Evolutionary conservation across 352 stramenopile species (phyloP).

Genomic region (Blastocystis sp.): DNA sequence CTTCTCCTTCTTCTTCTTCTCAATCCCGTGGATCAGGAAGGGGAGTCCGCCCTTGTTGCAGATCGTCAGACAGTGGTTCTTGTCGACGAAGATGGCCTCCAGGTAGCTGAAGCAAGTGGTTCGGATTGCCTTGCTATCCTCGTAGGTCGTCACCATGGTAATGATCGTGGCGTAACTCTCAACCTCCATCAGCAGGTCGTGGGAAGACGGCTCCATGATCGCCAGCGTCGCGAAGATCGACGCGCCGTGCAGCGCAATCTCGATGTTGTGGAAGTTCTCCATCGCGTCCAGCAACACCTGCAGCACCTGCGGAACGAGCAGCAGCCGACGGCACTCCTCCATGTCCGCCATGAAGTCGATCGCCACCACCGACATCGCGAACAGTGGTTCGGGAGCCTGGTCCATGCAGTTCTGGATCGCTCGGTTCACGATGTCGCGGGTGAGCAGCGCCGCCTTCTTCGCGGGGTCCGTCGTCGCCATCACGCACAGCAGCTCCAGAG

Average conservation of each 20-base stretch:
- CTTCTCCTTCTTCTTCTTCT: constrained; percentile 54
- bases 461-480: constrained; percentile 22
- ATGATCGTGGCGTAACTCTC: constrained; percentile 65
- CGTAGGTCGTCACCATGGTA: constrained; percentile 25
- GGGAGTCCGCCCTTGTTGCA: constrained; percentile 37
- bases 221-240: constrained; percentile 54
- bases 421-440: constrained; percentile 59
- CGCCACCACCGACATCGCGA: constrained; percentile 35
- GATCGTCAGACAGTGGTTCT: constrained; percentile 59
- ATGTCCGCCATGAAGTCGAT: constrained; percentile 64
- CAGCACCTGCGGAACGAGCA: constrained; percentile 40
- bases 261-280: constrained; percentile 52
- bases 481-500: constrained; percentile 50
- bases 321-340: constrained; percentile 52
- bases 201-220: constrained; percentile 18
- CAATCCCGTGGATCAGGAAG: constrained; percentile 21
- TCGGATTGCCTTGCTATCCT: constrained; percentile 53
- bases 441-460: constrained; percentile 53
- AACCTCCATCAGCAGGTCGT: constrained; percentile 63
- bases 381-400: constrained; percentile 63
- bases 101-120: constrained; percentile 62
- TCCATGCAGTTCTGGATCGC: constrained; percentile 68
- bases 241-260: constrained; percentile 41
- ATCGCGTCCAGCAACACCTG: constrained; percentile 65
- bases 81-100: constrained; percentile 43